Conservation (phyloP, 2,329 filamentous ascomycete species). For the Byssochlamys sp. region DNA sequence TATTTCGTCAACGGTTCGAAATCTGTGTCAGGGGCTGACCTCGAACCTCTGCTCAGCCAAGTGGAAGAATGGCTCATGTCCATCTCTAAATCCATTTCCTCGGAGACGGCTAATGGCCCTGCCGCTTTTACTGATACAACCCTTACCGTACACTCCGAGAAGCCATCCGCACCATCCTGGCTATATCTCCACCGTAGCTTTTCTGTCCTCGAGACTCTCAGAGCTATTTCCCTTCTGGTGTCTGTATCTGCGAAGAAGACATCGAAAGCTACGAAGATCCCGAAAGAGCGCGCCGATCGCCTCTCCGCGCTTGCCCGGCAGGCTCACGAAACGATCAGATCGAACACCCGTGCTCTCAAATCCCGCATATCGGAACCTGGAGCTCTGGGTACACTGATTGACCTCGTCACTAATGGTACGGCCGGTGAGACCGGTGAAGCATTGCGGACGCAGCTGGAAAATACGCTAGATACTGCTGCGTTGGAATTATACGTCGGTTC, state of each 20-base stretch:
- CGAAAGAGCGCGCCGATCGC: slow-evolving; percentile 25
- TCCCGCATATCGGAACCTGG: slow-evolving; percentile 29
- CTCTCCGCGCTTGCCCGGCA: slow-evolving; percentile 17
- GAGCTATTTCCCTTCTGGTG: slow-evolving; percentile 27
- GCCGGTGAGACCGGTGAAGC: slow-evolving; percentile 14
- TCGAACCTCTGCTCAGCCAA: slow-evolving; percentile 17
- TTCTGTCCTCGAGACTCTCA: slow-evolving; percentile 32
- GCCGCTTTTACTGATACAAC: slow-evolving; percentile 15
- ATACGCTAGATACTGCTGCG: slow-evolving; percentile 26
- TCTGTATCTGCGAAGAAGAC: slow-evolving; percentile 22
- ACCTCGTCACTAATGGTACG: slow-evolving; percentile 24
- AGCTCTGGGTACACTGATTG: slow-evolving; percentile 33
- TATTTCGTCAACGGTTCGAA: slow-evolving; percentile 26
- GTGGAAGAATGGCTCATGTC: slow-evolving; percentile 23
- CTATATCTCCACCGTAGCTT: slow-evolving; percentile 31
- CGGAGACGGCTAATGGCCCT: slow-evolving; percentile 12
- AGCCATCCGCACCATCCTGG: slow-evolving; percentile 30
- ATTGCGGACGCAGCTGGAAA: slow-evolving; percentile 24
- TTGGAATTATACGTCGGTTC: slow-evolving; percentile 36
- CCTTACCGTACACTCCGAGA: slow-evolving; percentile 14
- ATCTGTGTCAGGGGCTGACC: slow-evolving; percentile 18
- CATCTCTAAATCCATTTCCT: slow-evolving; percentile 15
- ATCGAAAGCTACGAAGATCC: slow-evolving; percentile 20
- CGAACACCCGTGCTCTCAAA: slow-evolving; percentile 28
- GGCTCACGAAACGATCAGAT: slow-evolving; percentile 24